Base-by-base conservation (phyloP, 805 yeast species). In the Myxozyma kluyveri region DNA sequence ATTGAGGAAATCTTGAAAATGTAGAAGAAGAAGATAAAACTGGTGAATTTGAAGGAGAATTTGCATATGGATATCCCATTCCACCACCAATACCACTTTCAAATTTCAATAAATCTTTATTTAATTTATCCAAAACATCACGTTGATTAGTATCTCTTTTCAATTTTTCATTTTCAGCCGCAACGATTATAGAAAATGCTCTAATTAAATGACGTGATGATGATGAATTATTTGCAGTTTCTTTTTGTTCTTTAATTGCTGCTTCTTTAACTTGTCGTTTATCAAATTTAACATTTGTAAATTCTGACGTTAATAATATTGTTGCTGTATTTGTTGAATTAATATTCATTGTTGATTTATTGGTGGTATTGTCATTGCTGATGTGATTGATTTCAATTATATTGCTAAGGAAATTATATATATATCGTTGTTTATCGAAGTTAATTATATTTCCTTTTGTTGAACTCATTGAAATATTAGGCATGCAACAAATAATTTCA, bases 391-490 rank as follows among this genome's bases (percentile, higher is more conserved):
- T 65, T 49, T 75, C 79, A 41, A 74, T 58, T 17, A 82, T 73
- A 56, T 81, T 81, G 21, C 79, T 71, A 32, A 84, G 72, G 54
- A 84, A 72, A 62, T 83, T 81, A 68, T 78, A 80, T 3, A 80
- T 78, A 67, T 81, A 84, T 47, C 91, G 75, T 54, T 84, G 77
- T 70, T 91, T 91, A 68, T 88, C 96, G 68, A 90, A 91, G 64
- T 91, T 90, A 61, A 90, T 80, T 55, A 84, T 71, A 31, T 76
- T 73, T 1, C 84, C 75, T 62, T 83, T 79, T 53, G 77, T 82
- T 36, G 80, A 75, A 46, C 84, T 79, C 80, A 82, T 86, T n/a
- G n/a, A n/a, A n/a, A n/a, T n/a, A 62, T 85, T 86, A 18, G 96
- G 95, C 46, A 88, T 82, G 63, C 78, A 83, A 57, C 85, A 82